Evolutionary conservation across 768 basidiomycete species (phyloP), one percentile per base, ranked within the genome.

Genomic region (Hygrocybe coccinea): DNA sequence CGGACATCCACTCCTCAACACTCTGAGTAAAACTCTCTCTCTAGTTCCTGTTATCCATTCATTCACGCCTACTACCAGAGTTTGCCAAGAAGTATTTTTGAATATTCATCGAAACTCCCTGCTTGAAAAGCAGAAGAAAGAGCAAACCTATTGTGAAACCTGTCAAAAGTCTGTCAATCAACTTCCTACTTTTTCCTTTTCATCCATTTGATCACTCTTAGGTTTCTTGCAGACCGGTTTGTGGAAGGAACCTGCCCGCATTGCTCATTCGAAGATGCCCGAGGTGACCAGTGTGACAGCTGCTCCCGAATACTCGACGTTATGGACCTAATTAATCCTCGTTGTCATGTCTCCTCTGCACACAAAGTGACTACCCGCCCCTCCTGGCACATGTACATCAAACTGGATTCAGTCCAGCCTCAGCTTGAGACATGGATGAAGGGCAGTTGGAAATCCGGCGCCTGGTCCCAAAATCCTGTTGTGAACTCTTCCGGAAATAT

Each of bases 201-300:
- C 24, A 24, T 35, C 21, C 17, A 15, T 35, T 37, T 48, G 24
- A 41, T 38, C 12, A 14, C 50, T 25, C 35, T 4, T 57, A 91
- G 91, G 62, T 99, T 97, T 74, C 73, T 99, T 35, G 97, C 97
- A 17, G 97, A 99, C 72, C 87, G 97, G 53, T 98, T 89, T 71
- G 95, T 98, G 0, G 95, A 98, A 70, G 97, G 97, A n/a, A 91
- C 83, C 34, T 99, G 97, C 67, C 97, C 97, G 1, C 80, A 97
- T 70, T 98, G 97, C 66, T 81, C 80, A 47, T 93, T 85, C 60
- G 87, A 92, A 88, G 97, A 97, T 64, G 97, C 95, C 34, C 89
- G 97, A 35, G 97, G 97, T 7, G 97, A 99, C 69, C 97, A 99
- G 74, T 99, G 97, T 70, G 97, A 99, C 70, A 78, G 84, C 52